phyloP scores from a whole-genome alignment of 495 filamentous ascomycete genomes.

The Trichocladium antarcticum region DNA sequence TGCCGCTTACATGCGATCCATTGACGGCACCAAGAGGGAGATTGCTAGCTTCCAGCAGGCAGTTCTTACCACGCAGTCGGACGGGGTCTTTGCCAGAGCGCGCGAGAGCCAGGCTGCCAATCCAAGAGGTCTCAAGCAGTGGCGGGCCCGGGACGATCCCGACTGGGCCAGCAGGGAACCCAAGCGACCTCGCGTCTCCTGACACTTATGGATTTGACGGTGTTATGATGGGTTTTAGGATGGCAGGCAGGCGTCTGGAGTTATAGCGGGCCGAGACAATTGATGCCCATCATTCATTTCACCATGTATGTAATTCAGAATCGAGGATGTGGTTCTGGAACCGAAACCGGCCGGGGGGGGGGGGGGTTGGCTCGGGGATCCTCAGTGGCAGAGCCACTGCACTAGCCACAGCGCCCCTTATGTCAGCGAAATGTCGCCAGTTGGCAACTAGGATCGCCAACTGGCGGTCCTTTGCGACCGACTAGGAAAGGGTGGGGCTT shows the following conservation, averaged over 20 bases:
- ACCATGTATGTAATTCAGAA: no score
- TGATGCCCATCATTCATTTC: no score
- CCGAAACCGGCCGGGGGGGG: not conserved
- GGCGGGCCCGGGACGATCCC: conserved; percentile 39
- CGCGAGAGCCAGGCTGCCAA: conserved; percentile 36
- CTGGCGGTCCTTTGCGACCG: conserved; percentile 8
- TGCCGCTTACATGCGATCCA: conserved; percentile 29
- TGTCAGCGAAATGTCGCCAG: not conserved
- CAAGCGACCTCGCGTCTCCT: conserved; percentile 3
- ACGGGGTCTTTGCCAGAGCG: conserved; percentile 32
- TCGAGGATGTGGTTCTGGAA: not conserved
- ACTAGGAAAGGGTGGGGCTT: conserved; percentile 20
- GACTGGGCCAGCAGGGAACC: conserved; percentile 29
- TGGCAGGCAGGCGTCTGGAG: conserved; percentile 1
- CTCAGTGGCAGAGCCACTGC: conserved; percentile 2
- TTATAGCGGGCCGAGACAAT: not conserved
- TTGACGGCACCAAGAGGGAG: conserved; percentile 30
- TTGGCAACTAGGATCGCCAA: not conserved
- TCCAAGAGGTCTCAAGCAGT: conserved; percentile 39
- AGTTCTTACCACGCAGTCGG: conserved; percentile 30
- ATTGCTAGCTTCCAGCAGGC: conserved; percentile 34
- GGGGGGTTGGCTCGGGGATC: not conserved
- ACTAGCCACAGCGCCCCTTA: not conserved
- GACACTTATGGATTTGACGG: not conserved
- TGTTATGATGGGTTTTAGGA: not conserved